Percentiles rank a stretch among this genome's conserved stretches.
These are phyloP conservation scores for Naematelia aurantialba DNA, from an alignment of 768 basidiomycete genomes.

Conservation along the genomic window DNA sequence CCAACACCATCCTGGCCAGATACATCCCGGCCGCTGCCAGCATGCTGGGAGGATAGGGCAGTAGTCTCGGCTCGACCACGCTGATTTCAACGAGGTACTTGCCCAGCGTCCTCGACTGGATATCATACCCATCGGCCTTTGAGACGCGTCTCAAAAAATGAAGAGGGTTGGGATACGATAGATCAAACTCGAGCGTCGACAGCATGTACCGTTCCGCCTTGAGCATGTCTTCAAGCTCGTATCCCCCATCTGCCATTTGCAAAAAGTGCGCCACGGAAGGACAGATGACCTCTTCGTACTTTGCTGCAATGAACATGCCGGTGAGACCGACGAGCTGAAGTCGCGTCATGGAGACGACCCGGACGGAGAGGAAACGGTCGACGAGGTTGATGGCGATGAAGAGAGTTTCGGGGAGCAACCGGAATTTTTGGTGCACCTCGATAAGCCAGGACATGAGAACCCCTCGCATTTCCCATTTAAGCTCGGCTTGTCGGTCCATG, in stretches of 20 bases:
- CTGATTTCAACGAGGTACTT: conserved; percentile 89
- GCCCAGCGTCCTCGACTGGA: conserved; percentile 76
- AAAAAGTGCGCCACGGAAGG: conserved; percentile 79
- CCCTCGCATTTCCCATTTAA: conserved; percentile 84
- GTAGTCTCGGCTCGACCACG: conserved; percentile 72
- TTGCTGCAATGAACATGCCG: conserved; percentile 80
- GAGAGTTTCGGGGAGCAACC: conserved; percentile 81
- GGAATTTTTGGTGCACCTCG: conserved; percentile 82
- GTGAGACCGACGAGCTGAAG: conserved; percentile 87
- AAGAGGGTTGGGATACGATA: conserved; percentile 82
- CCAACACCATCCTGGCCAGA: conserved; percentile 74
- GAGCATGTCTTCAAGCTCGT: conserved; percentile 73
- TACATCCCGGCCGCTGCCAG: conserved; percentile 80
- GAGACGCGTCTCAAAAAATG: conserved; percentile 81
- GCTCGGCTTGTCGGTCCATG: conserved; percentile 73
- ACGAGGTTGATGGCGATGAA: conserved; percentile 83
- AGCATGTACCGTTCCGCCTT: conserved; percentile 85
- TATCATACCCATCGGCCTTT: conserved; percentile 89
- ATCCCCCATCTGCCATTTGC: conserved; percentile 72
- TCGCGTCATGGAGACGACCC: conserved; percentile 73
- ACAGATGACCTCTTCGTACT: conserved; percentile 87
- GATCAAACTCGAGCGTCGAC: conserved; percentile 77
- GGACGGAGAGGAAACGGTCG: conserved; percentile 64
- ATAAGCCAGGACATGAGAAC: conserved; percentile 91
- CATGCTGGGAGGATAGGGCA: conserved; percentile 69